Percentiles rank a stretch among this genome's conserved stretches.
These are phyloP conservation scores for Aspergillus luchuensis DNA, from an alignment of 2,329 filamentous ascomycete genomes.

Conservation along the genomic window DNA sequence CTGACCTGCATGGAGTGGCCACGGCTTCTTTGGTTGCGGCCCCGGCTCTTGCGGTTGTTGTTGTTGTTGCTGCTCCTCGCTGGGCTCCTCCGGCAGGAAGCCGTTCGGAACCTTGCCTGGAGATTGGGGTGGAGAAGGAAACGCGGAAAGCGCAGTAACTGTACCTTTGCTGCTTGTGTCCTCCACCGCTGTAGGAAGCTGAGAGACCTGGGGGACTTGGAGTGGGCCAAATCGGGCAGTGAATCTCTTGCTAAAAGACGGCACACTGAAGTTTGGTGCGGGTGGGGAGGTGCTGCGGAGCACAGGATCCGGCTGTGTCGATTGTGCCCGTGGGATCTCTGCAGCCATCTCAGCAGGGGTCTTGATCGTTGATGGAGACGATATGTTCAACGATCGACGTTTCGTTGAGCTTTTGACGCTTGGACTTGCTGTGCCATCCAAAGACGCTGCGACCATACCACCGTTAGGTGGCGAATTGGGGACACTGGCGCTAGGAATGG, in stretches of 20 bases:
- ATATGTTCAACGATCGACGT: constrained; percentile 30
- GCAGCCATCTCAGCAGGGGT: constrained; percentile 20
- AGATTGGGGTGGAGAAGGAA: constrained; percentile 38
- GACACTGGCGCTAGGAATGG: constrained; percentile 18
- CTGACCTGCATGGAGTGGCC: not conserved
- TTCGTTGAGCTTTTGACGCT: constrained; percentile 28
- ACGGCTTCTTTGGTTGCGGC: constrained; percentile 17
- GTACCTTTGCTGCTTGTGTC: constrained; percentile 18
- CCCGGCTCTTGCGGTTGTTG: constrained; percentile 15
- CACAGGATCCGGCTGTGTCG: constrained; percentile 29
- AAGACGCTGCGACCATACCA: constrained; percentile 13
- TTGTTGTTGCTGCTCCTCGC: constrained; percentile 19
- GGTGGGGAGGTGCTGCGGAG: constrained; percentile 36
- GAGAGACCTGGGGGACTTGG: constrained; percentile 19
- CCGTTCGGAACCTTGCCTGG: constrained; percentile 31
- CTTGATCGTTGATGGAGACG: constrained; percentile 14
- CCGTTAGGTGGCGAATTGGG: constrained; percentile 23
- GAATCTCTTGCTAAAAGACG: constrained; percentile 44
- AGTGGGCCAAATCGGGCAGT: constrained; percentile 23
- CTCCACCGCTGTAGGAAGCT: constrained; percentile 18
- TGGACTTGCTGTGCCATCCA: constrained; percentile 23
- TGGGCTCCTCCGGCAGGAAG: constrained; percentile 23
- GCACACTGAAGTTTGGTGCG: constrained; percentile 47
- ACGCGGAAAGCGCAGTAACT: constrained; percentile 22
- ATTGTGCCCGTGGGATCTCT: constrained; percentile 23